A percentile compares a stretch with the other conserved stretches of the same genome.
Evolutionary conservation across 1,284 basidiomycete species (phyloP).

Genomic region (Pholiota adiposa): DNA sequence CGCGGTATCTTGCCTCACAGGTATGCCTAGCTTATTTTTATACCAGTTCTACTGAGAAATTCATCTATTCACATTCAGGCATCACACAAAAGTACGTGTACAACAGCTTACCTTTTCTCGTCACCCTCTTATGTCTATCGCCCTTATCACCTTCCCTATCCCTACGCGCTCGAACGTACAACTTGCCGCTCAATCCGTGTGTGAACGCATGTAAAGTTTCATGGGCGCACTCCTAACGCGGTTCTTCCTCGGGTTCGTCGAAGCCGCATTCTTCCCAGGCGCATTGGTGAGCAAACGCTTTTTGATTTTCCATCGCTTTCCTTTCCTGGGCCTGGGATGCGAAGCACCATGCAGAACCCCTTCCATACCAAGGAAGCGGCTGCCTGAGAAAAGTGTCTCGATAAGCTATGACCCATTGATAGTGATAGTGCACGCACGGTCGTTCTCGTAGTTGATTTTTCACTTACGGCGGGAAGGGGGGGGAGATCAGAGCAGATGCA

Average conservation of each 20-base stretch:
- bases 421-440: neutral
- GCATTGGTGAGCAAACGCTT: constrained; percentile 29
- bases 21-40: constrained; percentile 35
- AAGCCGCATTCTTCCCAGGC: constrained; percentile 73
- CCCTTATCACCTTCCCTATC: neutral
- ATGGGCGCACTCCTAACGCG: constrained; percentile 68
- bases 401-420: too few relatives aligned
- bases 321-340: too few relatives aligned
- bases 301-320: neutral
- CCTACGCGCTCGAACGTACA: constrained; percentile 1
- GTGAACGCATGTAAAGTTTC: constrained; percentile 45
- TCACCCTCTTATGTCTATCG: neutral
- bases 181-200: neutral
- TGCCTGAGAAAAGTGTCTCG: neutral
- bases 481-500: neutral
- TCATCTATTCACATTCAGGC: constrained; percentile 34
- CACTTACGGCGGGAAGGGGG: neutral
- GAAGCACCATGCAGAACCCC: too few relatives aligned
- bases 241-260: constrained; percentile 64
- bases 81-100: constrained; percentile 43
- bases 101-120: neutral
- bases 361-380: neutral
- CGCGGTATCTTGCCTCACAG: constrained; percentile 62
- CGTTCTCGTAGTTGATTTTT: too few relatives aligned
- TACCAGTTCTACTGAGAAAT: too few relatives aligned